These are phyloP conservation scores for Lactarius sanguifluus DNA, from an alignment of 768 basidiomycete genomes.

Conservation along the genomic window DNA sequence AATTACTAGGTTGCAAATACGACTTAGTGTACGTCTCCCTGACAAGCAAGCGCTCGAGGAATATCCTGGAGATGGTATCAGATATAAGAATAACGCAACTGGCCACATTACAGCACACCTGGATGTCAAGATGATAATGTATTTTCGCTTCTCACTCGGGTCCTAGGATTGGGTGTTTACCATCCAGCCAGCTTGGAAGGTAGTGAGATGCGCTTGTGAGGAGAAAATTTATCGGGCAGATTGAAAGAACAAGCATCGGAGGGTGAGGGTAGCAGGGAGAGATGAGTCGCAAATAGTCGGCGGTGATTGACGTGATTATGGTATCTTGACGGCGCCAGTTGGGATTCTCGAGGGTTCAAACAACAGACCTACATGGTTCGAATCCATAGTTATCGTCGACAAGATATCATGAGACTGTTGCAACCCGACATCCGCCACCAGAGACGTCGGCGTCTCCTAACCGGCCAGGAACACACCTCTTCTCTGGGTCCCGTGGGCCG, in stretches of 20 bases:
- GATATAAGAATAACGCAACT: not conserved
- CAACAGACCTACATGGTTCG: conserved; percentile 53
- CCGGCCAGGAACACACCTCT: conserved; percentile 73
- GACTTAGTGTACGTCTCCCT: conserved; percentile 92
- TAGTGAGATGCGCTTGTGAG: conserved; percentile 75
- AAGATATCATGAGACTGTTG: conserved; percentile 70
- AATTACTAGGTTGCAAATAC: conserved; percentile 70
- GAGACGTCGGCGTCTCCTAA: conserved; percentile 78
- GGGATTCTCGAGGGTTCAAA: not conserved
- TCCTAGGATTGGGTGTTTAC: conserved; percentile 67
- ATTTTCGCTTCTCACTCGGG: conserved; percentile 66
- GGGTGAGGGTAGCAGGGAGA: conserved; percentile 69
- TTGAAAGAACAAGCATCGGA: conserved; percentile 72
- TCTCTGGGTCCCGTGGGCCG: conserved; percentile 76
- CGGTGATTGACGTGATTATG: conserved; percentile 70
- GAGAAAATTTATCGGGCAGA: conserved; percentile 79
- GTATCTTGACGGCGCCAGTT: conserved; percentile 48
- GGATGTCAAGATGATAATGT: conserved; percentile 69
- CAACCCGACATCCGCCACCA: conserved; percentile 61
- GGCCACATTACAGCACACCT: conserved; percentile 43
- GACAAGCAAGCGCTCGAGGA: conserved; percentile 73
- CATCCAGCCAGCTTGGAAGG: conserved; percentile 72
- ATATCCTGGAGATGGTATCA: conserved; percentile 57
- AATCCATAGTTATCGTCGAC: conserved; percentile 75
- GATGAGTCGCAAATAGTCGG: conserved; percentile 23